Evolutionary conservation across 2,329 filamentous ascomycete species (phyloP).

Genomic region (Monosporascus sp.): DNA sequence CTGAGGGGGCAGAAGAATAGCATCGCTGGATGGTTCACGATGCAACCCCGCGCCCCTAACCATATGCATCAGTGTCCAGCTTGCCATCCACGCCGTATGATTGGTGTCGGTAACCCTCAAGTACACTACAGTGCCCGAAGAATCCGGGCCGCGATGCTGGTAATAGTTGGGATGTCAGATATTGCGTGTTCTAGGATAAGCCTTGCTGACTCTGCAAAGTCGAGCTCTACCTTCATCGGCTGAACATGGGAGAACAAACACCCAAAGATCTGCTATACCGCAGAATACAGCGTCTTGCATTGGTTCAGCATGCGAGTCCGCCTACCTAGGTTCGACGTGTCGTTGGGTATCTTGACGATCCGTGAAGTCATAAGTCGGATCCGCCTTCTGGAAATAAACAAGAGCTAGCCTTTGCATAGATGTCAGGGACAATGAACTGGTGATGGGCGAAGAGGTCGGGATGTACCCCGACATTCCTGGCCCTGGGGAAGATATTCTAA

Average conservation of each 20-base stretch:
- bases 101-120: slow-evolving; percentile 48
- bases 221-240: slow-evolving; percentile 35
- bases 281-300: slow-evolving; percentile 44
- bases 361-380: slow-evolving; percentile 48
- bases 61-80: slow-evolving; percentile 52
- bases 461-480: slow-evolving; percentile 18
- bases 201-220: slow-evolving; percentile 41
- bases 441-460: slow-evolving; percentile 31
- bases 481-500: slow-evolving; percentile 42
- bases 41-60: slow-evolving; percentile 49
- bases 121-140: slow-evolving; percentile 48
- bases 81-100: slow-evolving; percentile 52
- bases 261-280: slow-evolving; percentile 52
- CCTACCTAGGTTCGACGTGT: slow-evolving; percentile 30
- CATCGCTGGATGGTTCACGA: slow-evolving; percentile 28
- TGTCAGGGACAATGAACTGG: slow-evolving; percentile 39
- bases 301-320: slow-evolving; percentile 21
- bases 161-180: slow-evolving; percentile 27
- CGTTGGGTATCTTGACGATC: slow-evolving; percentile 25
- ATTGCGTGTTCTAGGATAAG: slow-evolving; percentile 38
- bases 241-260: slow-evolving; percentile 43
- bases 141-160: slow-evolving; percentile 45
- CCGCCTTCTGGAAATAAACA: slow-evolving; percentile 49
- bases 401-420: slow-evolving; percentile 41
- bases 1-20: slow-evolving; percentile 20